Conservation (phyloP, 73 alveolate genomes). For the Tetrahymena borealis region DNA sequence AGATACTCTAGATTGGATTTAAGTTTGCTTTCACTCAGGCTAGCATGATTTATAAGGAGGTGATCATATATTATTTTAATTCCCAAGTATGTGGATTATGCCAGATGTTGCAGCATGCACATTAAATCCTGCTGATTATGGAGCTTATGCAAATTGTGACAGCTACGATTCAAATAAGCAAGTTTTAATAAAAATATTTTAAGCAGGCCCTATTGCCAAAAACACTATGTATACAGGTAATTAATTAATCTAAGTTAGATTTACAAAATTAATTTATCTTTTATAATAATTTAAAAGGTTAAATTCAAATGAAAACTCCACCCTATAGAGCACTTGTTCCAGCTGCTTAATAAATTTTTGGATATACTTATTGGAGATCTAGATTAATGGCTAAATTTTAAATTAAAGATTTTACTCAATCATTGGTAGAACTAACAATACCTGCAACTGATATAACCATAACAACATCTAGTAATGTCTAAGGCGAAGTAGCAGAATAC, state of each 20-base stretch:
- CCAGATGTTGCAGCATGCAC: not conserved
- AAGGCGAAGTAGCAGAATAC: not conserved
- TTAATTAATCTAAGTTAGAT: not conserved
- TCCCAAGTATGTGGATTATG: not conserved
- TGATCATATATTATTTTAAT: not conserved
- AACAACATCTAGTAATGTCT: not conserved
- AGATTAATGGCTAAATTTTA: slow-evolving; percentile 4
- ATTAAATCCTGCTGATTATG: not conserved
- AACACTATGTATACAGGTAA: not conserved
- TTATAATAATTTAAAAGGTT: not conserved
- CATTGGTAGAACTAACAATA: not conserved
- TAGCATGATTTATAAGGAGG: not conserved
- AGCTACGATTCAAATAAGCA: not conserved
- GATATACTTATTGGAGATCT: slow-evolving; percentile 13
- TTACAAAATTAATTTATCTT: not conserved
- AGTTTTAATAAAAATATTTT: not conserved
- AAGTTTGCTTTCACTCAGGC: not conserved
- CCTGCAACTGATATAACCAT: slow-evolving; percentile 5
- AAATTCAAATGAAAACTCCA: slow-evolving; percentile 6
- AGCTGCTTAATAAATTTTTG: not conserved
- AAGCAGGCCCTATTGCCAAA: not conserved
- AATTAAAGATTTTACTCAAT: slow-evolving; percentile 5
- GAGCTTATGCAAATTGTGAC: not conserved
- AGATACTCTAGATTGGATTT: not conserved
- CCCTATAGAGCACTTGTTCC: slow-evolving; percentile 10